Evolutionary conservation across 2,329 filamentous ascomycete genomes (phyloP).

Genomic region (Alternaria ethzedia): DNA sequence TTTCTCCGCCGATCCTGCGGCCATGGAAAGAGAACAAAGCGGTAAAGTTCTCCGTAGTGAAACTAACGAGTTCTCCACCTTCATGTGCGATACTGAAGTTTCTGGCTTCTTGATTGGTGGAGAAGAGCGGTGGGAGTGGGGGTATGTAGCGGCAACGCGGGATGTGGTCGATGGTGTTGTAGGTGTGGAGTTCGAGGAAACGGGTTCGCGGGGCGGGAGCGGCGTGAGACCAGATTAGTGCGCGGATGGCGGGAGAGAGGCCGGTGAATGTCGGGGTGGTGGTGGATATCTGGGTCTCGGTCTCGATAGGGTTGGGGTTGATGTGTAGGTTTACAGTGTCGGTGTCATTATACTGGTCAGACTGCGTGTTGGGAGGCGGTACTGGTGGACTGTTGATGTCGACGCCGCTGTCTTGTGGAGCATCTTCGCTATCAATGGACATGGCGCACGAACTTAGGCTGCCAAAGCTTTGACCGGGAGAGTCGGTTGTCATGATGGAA

Average conservation of each 20-base stretch:
- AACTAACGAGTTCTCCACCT: constrained; percentile 10
- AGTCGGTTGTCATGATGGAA: neutral
- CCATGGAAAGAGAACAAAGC: neutral
- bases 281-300: neutral
- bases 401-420: neutral
- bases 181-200: constrained; percentile 20
- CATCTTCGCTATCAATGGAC: neutral
- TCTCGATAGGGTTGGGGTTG: neutral
- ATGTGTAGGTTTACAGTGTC: neutral
- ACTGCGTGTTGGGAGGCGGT: neutral
- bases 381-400: neutral
- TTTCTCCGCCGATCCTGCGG: neutral
- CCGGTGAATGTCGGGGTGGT: neutral
- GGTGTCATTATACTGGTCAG: neutral
- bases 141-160: constrained; percentile 17
- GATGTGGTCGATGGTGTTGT: constrained; percentile 9
- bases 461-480: neutral
- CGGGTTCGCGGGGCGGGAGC: constrained; percentile 13
- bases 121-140: constrained; percentile 15
- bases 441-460: neutral
- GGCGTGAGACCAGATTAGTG: constrained; percentile 10
- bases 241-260: constrained; percentile 1
- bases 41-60: neutral
- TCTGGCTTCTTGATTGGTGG: constrained; percentile 8
- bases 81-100: constrained; percentile 10